Base-by-base conservation (phyloP, 805 yeast species). In the Vanderwaltozyma yarrowii region DNA sequence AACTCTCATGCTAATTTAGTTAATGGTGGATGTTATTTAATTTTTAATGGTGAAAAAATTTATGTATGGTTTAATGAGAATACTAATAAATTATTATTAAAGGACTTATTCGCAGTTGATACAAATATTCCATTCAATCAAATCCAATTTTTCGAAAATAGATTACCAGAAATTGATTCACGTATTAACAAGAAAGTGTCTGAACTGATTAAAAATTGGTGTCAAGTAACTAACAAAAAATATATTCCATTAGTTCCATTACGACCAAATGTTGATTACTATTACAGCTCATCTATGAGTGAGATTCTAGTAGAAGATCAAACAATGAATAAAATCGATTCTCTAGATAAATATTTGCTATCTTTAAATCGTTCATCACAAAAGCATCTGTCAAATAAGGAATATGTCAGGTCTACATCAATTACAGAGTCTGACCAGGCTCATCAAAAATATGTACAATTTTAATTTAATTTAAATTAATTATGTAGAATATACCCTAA, bases 281-380 rank as follows among this genome's bases (percentile, higher is more conserved):
- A 56, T 30, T 55, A 55, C 36, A 44, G 52, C 21, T 40, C 41
- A 15, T 56, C 52, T 9, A 50, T 86, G 53, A 62, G 68, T 29
- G 77, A 76, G 30, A 51, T 73, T 36, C 62, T 92, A 52, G 76
- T 78, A 21, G 97, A 92, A 51, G 97, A 92, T 54, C 68, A 74
- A 33, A 62, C 67, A 18, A 63, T 63, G 27, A 75, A 78, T 31
- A 65, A 71, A 56, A 54, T 75, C 50, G 61, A 67, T 47, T 71
- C 78, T 16, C 81, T 78, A 54, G 58, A 73, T 5, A 95, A 83
- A 40, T 86, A 74, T 48, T 64, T 89, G 45, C 63, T 75, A 7
- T 70, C 70, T 28, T 62, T 88, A 38, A 96, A 89, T 57, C 76
- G 73, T 39, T 68, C 70, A 8, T 74, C 82, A 23, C 69, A 66